Conservation (phyloP, 805 yeast species). For the Zygosaccharomyces rouxii region DNA sequence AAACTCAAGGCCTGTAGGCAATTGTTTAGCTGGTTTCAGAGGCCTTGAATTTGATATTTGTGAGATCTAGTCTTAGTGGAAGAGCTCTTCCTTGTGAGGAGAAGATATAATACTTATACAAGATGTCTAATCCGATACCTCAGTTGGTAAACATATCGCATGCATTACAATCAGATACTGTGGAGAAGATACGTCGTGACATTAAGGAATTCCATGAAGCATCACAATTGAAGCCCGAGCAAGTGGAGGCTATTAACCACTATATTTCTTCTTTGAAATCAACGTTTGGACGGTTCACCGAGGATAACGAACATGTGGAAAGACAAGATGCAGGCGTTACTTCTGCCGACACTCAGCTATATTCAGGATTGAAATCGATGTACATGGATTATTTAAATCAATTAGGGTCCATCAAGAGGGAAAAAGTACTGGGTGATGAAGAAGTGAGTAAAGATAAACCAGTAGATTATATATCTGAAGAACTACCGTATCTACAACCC, state of each 20-base stretch:
- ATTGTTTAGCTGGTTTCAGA: not conserved
- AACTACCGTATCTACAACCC: constrained; percentile 23
- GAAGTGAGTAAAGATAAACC: constrained; percentile 13
- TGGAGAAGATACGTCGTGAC: constrained; percentile 30
- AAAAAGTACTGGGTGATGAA: constrained; percentile 11
- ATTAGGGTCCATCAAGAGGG: constrained; percentile 19
- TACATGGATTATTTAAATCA: constrained; percentile 30
- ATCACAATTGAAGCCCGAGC: constrained; percentile 14
- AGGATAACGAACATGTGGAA: constrained; percentile 31
- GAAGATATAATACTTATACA: not conserved
- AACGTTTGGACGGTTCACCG: constrained; percentile 24
- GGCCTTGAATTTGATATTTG: not conserved
- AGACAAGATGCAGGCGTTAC: constrained; percentile 21
- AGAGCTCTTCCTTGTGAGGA: not conserved
- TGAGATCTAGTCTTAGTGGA: not conserved
- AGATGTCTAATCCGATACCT: constrained; percentile 28
- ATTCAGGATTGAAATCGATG: constrained; percentile 31
- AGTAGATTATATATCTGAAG: constrained; percentile 21
- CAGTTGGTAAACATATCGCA: constrained; percentile 33
- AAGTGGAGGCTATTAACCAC: constrained; percentile 17
- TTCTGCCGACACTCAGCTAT: constrained; percentile 28
- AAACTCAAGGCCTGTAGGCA: not conserved
- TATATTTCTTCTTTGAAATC: constrained; percentile 23
- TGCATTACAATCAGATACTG: constrained; percentile 28
- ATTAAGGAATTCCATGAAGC: constrained; percentile 18